Conservation (phyloP, 208 protist species). For the Trypanosoma mega region DNA sequence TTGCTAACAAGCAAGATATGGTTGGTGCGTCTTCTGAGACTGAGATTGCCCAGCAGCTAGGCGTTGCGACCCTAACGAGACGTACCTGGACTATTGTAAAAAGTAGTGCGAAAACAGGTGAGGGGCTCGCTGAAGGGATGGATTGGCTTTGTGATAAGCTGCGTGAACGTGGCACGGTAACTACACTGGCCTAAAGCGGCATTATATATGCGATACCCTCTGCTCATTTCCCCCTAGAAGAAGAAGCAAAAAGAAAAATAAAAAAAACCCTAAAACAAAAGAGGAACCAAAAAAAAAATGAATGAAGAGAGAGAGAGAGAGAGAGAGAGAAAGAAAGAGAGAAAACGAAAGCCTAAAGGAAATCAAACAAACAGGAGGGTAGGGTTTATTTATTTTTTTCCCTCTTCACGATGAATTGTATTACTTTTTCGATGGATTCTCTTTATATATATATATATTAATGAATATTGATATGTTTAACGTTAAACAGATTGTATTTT, state of each 20-base stretch:
- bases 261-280: too few relatives aligned
- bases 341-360: neutral
- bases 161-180: constrained; percentile 47
- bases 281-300: too few relatives aligned
- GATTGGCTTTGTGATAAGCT: constrained; percentile 93
- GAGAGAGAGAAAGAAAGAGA: neutral
- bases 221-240: too few relatives aligned
- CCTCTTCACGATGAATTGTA: constrained; percentile 2
- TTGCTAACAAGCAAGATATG: constrained; percentile 97
- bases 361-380: neutral
- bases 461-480: too few relatives aligned
- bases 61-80: constrained; percentile 81
- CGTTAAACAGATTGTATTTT: too few relatives aligned
- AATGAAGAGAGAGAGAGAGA: too few relatives aligned
- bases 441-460: constrained; percentile 22
- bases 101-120: constrained; percentile 93
- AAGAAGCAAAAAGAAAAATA: too few relatives aligned
- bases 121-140: constrained; percentile 93
- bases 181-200: constrained; percentile 4
- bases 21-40: constrained; percentile 57
- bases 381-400: constrained; percentile 12
- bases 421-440: constrained; percentile 3
- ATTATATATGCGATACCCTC: too few relatives aligned
- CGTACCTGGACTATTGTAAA: constrained; percentile 94
- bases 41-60: constrained; percentile 75